phyloP scores from a whole-genome alignment of 2,329 filamentous ascomycete genomes.

The Aspergillus sp. region DNA sequence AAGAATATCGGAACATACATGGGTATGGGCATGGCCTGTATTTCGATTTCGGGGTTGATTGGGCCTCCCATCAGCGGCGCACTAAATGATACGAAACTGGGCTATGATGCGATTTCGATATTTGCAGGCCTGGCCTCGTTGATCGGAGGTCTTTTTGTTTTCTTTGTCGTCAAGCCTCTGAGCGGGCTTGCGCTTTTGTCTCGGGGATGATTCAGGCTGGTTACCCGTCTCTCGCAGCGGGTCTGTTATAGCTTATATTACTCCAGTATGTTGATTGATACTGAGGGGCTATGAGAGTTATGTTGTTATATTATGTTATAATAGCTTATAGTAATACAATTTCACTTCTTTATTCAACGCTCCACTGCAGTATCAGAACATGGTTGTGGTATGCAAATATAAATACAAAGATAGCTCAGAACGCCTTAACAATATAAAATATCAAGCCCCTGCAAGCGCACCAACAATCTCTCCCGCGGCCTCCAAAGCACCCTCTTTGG shows the following conservation, averaged over 20 bases:
- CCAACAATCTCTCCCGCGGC: not conserved
- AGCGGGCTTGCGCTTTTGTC: constrained; percentile 3
- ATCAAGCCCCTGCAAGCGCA: not conserved
- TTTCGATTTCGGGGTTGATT: constrained; percentile 4
- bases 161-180: constrained; percentile 5
- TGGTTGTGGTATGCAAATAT: not conserved
- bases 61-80: constrained; percentile 10
- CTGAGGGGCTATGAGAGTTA: too few species aligned
- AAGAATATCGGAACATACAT: constrained; percentile 22
- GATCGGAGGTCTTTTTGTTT: not conserved
- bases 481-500: not conserved
- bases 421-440: not conserved
- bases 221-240: too few species aligned
- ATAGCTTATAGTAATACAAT: too few species aligned
- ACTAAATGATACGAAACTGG: constrained; percentile 1
- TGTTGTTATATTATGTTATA: too few species aligned
- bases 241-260: not conserved
- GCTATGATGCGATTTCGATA: not conserved
- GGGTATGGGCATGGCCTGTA: constrained; percentile 21
- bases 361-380: too few species aligned
- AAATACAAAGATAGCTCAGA: too few species aligned
- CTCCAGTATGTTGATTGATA: not conserved
- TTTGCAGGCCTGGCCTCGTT: not conserved
- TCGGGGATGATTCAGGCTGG: not conserved
- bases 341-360: too few species aligned